Base-by-base conservation (phyloP, 2,329 filamentous ascomycete species). In the Hawksworthiomyces lignivorus region DNA sequence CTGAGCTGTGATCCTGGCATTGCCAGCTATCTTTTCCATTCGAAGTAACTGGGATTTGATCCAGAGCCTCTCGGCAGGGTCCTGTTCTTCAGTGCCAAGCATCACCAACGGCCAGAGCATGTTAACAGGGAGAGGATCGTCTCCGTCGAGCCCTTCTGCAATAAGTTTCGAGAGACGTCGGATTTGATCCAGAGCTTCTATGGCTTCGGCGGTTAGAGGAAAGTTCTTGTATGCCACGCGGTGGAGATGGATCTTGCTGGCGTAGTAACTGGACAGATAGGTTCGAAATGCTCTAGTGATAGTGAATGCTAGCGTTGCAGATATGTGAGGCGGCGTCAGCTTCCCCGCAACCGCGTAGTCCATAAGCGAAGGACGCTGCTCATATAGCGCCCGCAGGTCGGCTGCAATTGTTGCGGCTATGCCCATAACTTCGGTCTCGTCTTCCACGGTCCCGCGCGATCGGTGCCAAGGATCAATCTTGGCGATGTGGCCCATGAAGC, bases 391-490 rank as follows among this genome's bases (percentile, higher is more conserved):
- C n/a, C 67, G 62, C 7, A 76, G 56, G 50, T 77, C 72, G 12
- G 61, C 59, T 3, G 65, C 61, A 36, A 77, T 77, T 38, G 63
- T 58, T 2, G 69, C 63, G 2, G 67, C 73, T 34, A 72, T 63
- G 24, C 65, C 65, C 71, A 77, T 76, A 2, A 76, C 72, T 43
- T 77, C 72, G 2, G 69, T 75, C 56, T 77, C 72, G 50, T 77
- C 73, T 37, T 74, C 65, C 8, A 77, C 73, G 0, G 72, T 77
- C 5, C 72, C 72, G 8, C 73, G 64, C 21, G 64, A 65, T 9
- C 73, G 66, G 52, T 77, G 72, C 69, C 71, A 76, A 1, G 65
- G 72, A 41, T 76, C 72, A 40, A 77, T 75, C 42, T 69, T 66
- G 7, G 72, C 71, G 37, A 77, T 75, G 5, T 70, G 63, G 3